Base-by-base conservation (phyloP, 176 grass and related monocot species). In the Aegilops longissima region DNA sequence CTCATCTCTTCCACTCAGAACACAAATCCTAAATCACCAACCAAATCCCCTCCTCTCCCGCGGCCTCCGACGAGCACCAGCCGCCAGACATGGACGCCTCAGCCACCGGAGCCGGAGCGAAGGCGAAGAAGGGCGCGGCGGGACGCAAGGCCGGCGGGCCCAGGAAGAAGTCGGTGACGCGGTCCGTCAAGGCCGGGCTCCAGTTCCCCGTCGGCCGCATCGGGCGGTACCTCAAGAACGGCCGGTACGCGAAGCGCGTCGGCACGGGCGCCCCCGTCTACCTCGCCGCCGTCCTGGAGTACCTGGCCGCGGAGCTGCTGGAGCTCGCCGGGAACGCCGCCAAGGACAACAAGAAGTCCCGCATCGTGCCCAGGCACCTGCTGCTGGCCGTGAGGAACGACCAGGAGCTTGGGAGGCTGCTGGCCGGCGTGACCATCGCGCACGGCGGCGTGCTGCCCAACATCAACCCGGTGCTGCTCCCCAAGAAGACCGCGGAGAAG, bases 141-240 rank as follows among this genome's bases (percentile, higher is more conserved):
- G 87, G 91, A 33, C 61, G 91, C 63, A 89, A 87, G 67, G 61
- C 47, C 0, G 84, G 91, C 5, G 91, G 91, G 1, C 87, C 87
- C 1, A 84, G 84, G 92, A 91, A 88, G 86, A 93, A 88, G 83
- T 9, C 89, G 5, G 89, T 93, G 45, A 5, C 92, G 1, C 13
- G 88, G 0, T 95, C 93, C 45, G 93, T 90, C 23, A 95, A 95
- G 80, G 93, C 93, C 23, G 90, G 90, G 6, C 93, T 95, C 69
- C 93, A 95, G 88, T 95, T 95, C 88, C 93, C 93, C 25, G 93
- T 95, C 42, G 90, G 93, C 17, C 93, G 93, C 24, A 88, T 95
- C 76, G 90, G 90, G 2, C 93, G 93, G 29, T 95, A 54, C 88
- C 90, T 95, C 13, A 95, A 95, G 90, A 86, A 90, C 13, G 93